Evolutionary conservation across 2,329 filamentous ascomycete genomes (phyloP), one percentile per base, ranked within the genome.

Genomic region (Ophiostoma sp.): DNA sequence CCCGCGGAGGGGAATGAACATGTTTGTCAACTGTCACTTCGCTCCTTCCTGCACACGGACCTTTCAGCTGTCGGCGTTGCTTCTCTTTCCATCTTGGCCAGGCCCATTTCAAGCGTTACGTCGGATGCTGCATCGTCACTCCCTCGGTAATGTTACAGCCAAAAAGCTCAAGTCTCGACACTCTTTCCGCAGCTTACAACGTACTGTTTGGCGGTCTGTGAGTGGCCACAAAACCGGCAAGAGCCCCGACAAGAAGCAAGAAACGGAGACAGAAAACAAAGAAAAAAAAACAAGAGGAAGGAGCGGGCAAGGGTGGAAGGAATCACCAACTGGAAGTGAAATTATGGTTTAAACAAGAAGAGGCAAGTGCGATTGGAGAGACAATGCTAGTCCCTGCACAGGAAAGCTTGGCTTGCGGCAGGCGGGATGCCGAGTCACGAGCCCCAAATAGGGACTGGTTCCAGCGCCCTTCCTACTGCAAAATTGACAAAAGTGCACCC

Each of bases 401-500:
- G 66, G 33, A 69, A 69, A 48, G 66, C 66, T 36, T 69, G 42
- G 17, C 3, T 28, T 45, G 12, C 36, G 61, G 61, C 28, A 52
- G 28, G 66, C 64, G 64, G 64, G 25, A 52, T 52, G 64, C 45
- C 64, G 19, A 69, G 64, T 68, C 45, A 52, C 64, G 45, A 69
- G 64, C 25, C 28, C 42, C 66, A 36, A 52, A 69, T 11, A 7
- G 28, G 66, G 42, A 55, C 9, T 31, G 42, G 64, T 50, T 66
- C 61, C 36, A 45, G 61, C 61, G 61, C 61, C 61, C 17, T 22
- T 63, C 6, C 59, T 33, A 39, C 59, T 63, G 59, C 33, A 19
- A 22, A 9, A 4, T 5, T 22, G 31, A 12, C 31, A 42, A 63
- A 22, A 63, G 7, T n/a, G 31, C 17, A 63, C 42, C 42, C 15